A percentile compares a stretch with the other conserved stretches of the same genome.
These are phyloP conservation scores for Kandelia obovata DNA, from an alignment of 345 rosid genomes.

Conservation along the genomic window DNA sequence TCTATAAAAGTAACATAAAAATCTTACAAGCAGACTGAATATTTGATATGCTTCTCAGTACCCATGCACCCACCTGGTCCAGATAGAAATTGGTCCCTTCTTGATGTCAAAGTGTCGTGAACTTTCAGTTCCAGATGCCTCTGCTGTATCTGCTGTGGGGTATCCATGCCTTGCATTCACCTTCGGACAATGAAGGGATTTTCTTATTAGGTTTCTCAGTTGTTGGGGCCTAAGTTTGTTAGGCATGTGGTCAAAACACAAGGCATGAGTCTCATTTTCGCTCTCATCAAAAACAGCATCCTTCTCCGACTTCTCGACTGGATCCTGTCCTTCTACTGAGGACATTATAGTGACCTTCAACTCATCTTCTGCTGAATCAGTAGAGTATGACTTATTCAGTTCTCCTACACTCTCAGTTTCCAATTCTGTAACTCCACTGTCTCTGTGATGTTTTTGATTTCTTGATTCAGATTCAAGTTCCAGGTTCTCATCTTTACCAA, in stretches of 20 bases:
- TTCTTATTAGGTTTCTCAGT: slow-evolving; percentile 11
- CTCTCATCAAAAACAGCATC: slow-evolving; percentile 51
- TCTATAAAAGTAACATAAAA: neutral
- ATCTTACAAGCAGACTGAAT: neutral
- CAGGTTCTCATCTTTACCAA: neutral
- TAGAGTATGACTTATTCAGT: slow-evolving; percentile 25
- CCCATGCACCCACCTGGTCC: slow-evolving; percentile 59
- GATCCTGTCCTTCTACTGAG: slow-evolving; percentile 41
- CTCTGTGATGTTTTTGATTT: slow-evolving; percentile 6
- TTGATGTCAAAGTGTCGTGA: slow-evolving; percentile 28
- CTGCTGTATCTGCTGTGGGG: slow-evolving; percentile 20
- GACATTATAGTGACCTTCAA: slow-evolving; percentile 26
- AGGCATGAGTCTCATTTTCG: slow-evolving; percentile 33
- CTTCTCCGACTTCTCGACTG: slow-evolving; percentile 51
- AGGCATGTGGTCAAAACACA: slow-evolving; percentile 5
- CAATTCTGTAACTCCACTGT: slow-evolving; percentile 16
- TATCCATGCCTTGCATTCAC: slow-evolving; percentile 25
- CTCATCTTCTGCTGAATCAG: slow-evolving; percentile 36
- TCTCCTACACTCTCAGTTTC: slow-evolving; percentile 27
- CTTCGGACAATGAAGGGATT: slow-evolving; percentile 24
- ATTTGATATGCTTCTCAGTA: slow-evolving; percentile 31
- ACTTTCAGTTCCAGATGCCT: slow-evolving; percentile 26
- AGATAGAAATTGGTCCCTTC: slow-evolving; percentile 47
- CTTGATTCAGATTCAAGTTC: slow-evolving; percentile 17
- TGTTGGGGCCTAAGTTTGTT: slow-evolving; percentile 7